phyloP scores from a whole-genome alignment of 2,329 filamentous ascomycete genomes.

The Pseudofabraea citricarpa region DNA sequence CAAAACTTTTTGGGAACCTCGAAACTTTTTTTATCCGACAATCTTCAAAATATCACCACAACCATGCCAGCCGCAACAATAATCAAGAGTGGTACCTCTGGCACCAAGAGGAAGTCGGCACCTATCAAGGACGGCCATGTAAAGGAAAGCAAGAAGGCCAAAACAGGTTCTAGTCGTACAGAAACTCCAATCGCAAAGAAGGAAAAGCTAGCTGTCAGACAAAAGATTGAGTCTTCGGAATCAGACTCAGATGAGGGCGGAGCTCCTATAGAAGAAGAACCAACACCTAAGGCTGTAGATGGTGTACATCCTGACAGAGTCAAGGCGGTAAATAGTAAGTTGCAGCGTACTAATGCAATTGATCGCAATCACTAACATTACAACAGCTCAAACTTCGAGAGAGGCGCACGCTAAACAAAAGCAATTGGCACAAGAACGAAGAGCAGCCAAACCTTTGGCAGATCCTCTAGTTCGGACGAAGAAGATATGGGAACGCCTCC shows the following conservation, averaged over 20 bases:
- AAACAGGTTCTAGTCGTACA: slow-evolving; percentile 29
- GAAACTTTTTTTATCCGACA: not conserved
- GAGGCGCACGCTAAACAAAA: slow-evolving; percentile 95
- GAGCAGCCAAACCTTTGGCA: slow-evolving; percentile 86
- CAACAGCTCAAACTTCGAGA: slow-evolving; percentile 59
- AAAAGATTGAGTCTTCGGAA: slow-evolving; percentile 34
- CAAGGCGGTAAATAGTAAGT: slow-evolving; percentile 25
- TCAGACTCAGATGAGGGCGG: slow-evolving; percentile 30
- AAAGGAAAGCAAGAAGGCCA: slow-evolving; percentile 47
- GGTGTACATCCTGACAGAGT: slow-evolving; percentile 28
- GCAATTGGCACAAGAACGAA: slow-evolving; percentile 80
- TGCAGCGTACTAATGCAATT: slow-evolving; percentile 25
- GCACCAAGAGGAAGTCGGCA: slow-evolving; percentile 54
- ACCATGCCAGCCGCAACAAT: slow-evolving; percentile 29
- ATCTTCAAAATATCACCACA: not conserved
- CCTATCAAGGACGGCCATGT: slow-evolving; percentile 38
- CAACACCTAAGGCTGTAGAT: slow-evolving; percentile 26
- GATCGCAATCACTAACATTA: slow-evolving; percentile 26
- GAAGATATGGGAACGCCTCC: slow-evolving; percentile 93
- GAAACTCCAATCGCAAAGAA: slow-evolving; percentile 10
- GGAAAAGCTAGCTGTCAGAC: slow-evolving; percentile 30
- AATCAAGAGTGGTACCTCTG: slow-evolving; percentile 39
- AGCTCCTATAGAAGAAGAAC: slow-evolving; percentile 25
- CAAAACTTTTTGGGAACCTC: not conserved
- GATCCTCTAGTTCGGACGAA: slow-evolving; percentile 86